Evolutionary conservation across 192 early-diverging fungal genomes (phyloP).

Genomic region (Umbelopsis sp.): DNA sequence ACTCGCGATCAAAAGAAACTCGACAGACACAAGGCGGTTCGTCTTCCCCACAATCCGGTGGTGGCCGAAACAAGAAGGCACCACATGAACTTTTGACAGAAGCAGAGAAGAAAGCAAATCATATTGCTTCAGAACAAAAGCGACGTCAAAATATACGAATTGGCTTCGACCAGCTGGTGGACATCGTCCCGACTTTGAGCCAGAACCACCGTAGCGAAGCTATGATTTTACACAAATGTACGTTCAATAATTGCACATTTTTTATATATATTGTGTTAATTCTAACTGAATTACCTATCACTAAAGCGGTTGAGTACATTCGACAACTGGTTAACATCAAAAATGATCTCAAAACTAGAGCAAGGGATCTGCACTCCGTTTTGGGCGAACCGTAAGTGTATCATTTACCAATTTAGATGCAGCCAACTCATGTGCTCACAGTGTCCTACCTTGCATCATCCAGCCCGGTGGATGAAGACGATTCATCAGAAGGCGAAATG

Average conservation of each 20-base stretch:
- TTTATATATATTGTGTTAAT: background rate
- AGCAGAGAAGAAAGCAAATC: conserved; percentile 86
- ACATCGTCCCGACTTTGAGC: conserved; percentile 79
- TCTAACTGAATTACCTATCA: conserved; percentile 10
- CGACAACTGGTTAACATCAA: conserved; percentile 63
- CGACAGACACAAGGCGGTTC: background rate
- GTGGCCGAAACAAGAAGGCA: conserved; percentile 29
- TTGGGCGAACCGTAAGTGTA: conserved; percentile 42
- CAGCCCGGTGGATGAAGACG: conserved; percentile 11
- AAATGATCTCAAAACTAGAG: conserved; percentile 46
- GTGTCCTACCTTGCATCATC: conserved; percentile 5
- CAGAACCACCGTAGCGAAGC: conserved; percentile 82
- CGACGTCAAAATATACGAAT: conserved; percentile 85
- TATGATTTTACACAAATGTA: conserved; percentile 77
- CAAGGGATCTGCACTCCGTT: conserved; percentile 44
- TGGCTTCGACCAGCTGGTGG: conserved; percentile 85
- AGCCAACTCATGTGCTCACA: background rate
- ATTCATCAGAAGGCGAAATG: conserved; percentile 28
- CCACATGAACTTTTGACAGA: conserved; percentile 76
- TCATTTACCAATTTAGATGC: background rate
- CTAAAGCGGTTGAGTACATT: conserved; percentile 69
- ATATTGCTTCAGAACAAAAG: conserved; percentile 92
- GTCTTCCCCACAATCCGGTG: conserved; percentile 13
- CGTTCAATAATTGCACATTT: background rate
- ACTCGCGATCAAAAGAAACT: background rate